A percentile compares a stretch with the other conserved stretches of the same genome.
phyloP scores from a whole-genome alignment of 2,329 filamentous ascomycete species.

The Aquanectria penicillioides region DNA sequence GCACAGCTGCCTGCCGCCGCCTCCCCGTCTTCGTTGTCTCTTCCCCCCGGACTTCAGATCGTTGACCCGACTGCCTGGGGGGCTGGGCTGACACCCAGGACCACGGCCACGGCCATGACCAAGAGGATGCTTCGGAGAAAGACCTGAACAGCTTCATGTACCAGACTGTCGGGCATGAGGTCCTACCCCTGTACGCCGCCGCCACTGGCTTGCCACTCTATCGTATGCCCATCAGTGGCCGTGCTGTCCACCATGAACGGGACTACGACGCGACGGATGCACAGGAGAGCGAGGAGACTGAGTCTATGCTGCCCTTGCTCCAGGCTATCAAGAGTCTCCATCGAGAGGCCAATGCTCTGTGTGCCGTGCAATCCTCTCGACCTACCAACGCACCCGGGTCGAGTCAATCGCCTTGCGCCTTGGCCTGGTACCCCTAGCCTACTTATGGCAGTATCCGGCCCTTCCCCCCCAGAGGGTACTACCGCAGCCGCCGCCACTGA shows the following conservation, averaged over 20 bases:
- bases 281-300: slow-evolving; percentile 78
- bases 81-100: slow-evolving; percentile 20
- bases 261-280: slow-evolving; percentile 67
- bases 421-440: slow-evolving; percentile 84
- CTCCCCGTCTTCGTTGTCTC: slow-evolving; percentile 20
- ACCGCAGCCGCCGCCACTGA: slow-evolving; percentile 54
- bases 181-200: slow-evolving; percentile 85
- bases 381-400: slow-evolving; percentile 95
- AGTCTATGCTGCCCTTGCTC: slow-evolving; percentile 85
- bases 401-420: slow-evolving; percentile 89
- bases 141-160: slow-evolving; percentile 99
- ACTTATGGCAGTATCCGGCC: slow-evolving; percentile 89
- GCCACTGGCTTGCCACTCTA: slow-evolving; percentile 87
- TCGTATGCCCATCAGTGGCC: slow-evolving; percentile 78
- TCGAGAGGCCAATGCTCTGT: slow-evolving; percentile 86
- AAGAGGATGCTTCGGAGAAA: slow-evolving; percentile 41
- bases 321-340: slow-evolving; percentile 71
- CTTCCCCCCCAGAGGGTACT: slow-evolving; percentile 63
- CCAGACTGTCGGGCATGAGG: slow-evolving; percentile 91
- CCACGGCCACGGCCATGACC: slow-evolving; percentile 1
- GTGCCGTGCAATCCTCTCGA: slow-evolving; percentile 90
- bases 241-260: slow-evolving; percentile 74
- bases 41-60: slow-evolving; percentile 33
- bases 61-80: slow-evolving; percentile 36
- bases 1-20: slow-evolving; percentile 15